These are phyloP conservation scores for Pichia sp. DNA, from an alignment of 1,139 yeast genomes.

Conservation along the genomic window DNA sequence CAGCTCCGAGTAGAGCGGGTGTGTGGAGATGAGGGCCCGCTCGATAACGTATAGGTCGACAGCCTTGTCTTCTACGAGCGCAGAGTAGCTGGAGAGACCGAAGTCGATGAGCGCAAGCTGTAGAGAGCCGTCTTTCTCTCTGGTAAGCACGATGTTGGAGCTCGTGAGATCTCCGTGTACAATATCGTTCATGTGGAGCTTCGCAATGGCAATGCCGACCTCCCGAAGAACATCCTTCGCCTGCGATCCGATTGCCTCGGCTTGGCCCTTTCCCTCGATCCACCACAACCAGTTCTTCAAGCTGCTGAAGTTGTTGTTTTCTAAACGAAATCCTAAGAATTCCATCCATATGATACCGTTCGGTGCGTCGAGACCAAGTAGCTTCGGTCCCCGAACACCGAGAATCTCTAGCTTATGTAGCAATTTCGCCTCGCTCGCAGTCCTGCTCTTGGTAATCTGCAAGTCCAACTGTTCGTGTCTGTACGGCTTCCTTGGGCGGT, in stretches of 20 bases:
- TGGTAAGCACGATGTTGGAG: constrained; percentile 69
- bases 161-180: constrained; percentile 95
- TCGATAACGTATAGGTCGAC: constrained; percentile 93
- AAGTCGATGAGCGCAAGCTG: constrained; percentile 73
- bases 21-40: constrained; percentile 87
- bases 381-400: constrained; percentile 62
- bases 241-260: constrained; percentile 35
- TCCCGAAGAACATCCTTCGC: constrained; percentile 42
- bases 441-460: constrained; percentile 71
- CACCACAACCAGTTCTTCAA: constrained; percentile 72
- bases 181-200: constrained; percentile 69
- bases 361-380: constrained; percentile 68
- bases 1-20: constrained; percentile 62
- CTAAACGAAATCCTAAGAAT: constrained; percentile 50
- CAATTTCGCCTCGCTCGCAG: constrained; percentile 79
- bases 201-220: constrained; percentile 70
- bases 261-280: constrained; percentile 38
- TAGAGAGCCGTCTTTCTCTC: constrained; percentile 9
- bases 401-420: constrained; percentile 54
- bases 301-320: constrained; percentile 50
- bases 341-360: constrained; percentile 92
- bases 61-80: constrained; percentile 85
- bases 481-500: constrained; percentile 83
- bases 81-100: constrained; percentile 79
- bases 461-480: constrained; percentile 82